Base-by-base conservation (phyloP, 306 rosid species). In the Prinsepia uniflora region DNA sequence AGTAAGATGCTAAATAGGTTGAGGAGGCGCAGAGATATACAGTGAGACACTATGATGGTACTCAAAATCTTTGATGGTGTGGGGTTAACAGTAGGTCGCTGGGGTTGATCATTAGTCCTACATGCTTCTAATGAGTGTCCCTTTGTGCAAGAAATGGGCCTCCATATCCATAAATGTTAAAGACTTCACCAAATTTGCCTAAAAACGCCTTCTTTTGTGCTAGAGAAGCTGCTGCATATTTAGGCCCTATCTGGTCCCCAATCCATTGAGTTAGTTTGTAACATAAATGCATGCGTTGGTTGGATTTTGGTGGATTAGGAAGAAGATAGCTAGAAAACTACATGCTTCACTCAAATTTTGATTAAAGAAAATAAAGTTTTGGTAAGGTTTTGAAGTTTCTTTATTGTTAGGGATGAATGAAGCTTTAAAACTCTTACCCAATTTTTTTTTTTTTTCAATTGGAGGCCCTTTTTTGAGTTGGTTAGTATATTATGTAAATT, bases 61-160 rank as follows among this genome's bases (percentile, higher is more conserved):
- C 43, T 42, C 65, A 44, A 56, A 43, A 19, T 1, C 36, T 19
- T 54, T 34, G 14, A 41, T 55, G 65, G 11, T 12, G 36, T 4
- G 71, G 45, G 45, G 47, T 5, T 17, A 61, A 40, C 22, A 62
- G 4, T 17, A 62, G 48, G 48, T 10, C 3, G 67, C 47, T 70
- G 76, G 72, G 30, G 9, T 13, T 76, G 72, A 63, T 70, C 54
- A 76, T 70, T 40, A 76, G 34, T 43, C 50, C 30, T 67, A 18
- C 59, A 55, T 39, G 44, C 63, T 42, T 30, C 36, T 2, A 30
- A 1, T 30, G 36, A 30, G 36, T 30, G 36, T 30, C 36, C 36
- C 36, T 22, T 58, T 58, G 49, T 74, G 54, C 36, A 30, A 30
- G 36, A 50, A 44, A 44, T 73, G 43, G 53, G 14, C 18, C 50